Conservation (phyloP, 139 green algal species). For the Microglena sp. region DNA sequence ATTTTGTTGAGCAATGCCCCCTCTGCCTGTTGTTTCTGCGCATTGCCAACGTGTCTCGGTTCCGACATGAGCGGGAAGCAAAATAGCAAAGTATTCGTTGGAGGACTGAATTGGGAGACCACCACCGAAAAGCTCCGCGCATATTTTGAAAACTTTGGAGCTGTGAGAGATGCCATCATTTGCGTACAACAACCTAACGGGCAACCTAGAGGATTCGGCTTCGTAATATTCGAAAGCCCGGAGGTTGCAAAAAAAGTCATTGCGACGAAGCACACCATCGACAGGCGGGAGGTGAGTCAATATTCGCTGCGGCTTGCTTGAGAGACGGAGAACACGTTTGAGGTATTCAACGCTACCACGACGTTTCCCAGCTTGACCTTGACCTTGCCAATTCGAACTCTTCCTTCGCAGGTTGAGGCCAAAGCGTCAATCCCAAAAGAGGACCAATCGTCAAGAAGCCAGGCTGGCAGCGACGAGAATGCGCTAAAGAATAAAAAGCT, state of each 20-base stretch:
- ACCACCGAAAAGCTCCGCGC: slow-evolving; percentile 35
- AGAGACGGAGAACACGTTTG: no score
- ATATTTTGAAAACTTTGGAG: slow-evolving; percentile 87
- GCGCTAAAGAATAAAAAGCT: slow-evolving; percentile 66
- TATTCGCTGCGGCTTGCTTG: neutral
- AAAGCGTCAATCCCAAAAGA: slow-evolving; percentile 92
- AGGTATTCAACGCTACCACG: neutral
- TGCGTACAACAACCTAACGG: slow-evolving; percentile 81
- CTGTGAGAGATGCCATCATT: slow-evolving; percentile 78
- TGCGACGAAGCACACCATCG: slow-evolving; percentile 79
- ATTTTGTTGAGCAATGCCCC: no score
- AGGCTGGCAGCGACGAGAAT: neutral
- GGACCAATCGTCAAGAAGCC: slow-evolving; percentile 25
- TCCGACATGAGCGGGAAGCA: no score
- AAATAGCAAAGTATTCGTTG: slow-evolving; percentile 80
- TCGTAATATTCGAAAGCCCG: slow-evolving; percentile 82
- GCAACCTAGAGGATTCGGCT: slow-evolving; percentile 80
- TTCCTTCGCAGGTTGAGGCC: slow-evolving; percentile 76
- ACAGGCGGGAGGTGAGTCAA: slow-evolving; percentile 69
- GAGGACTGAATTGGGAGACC: slow-evolving; percentile 76
- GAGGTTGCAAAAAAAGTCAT: slow-evolving; percentile 84
- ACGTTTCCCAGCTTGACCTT: neutral
- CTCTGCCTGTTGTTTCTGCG: no score
- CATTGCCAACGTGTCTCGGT: no score
- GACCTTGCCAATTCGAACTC: slow-evolving; percentile 1